Percentiles rank a stretch among this genome's conserved stretches.
phyloP scores from a whole-genome alignment of 257 asterid genomes.

The Fraxinus quadrangulata region DNA sequence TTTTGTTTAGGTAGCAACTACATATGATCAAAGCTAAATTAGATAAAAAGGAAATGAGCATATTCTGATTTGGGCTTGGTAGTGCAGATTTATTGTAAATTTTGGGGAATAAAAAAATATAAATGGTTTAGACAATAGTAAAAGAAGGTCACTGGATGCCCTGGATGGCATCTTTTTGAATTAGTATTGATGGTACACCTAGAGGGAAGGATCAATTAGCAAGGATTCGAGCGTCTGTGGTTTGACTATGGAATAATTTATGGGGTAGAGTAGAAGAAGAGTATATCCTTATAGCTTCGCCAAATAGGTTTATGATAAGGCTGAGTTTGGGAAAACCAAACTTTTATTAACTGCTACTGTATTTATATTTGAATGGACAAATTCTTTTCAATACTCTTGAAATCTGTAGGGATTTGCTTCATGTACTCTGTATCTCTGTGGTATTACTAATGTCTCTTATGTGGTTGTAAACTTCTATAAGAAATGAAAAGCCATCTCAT shows the following conservation, averaged over 20 bases:
- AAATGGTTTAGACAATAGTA: neutral
- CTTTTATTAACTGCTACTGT: neutral
- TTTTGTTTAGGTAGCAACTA: neutral
- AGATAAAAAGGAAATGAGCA: neutral
- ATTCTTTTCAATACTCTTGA: neutral
- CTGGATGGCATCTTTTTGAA: neutral
- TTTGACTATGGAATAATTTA: neutral
- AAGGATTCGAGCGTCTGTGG: neutral
- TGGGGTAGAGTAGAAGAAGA: neutral
- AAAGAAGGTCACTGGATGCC: neutral
- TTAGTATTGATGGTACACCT: neutral
- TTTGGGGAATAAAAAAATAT: neutral
- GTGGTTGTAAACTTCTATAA: neutral
- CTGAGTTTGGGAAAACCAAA: conserved; percentile 2
- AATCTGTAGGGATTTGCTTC: neutral
- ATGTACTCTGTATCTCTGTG: neutral
- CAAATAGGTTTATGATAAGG: neutral
- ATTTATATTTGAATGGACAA: neutral
- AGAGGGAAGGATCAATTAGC: neutral
- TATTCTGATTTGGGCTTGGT: neutral
- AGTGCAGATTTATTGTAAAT: neutral
- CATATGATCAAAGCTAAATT: neutral
- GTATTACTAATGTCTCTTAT: neutral
- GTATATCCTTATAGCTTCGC: neutral
- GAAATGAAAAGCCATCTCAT: neutral